phyloP scores from a whole-genome alignment of 2,329 filamentous ascomycete species.

The Monosporascus sp. region DNA sequence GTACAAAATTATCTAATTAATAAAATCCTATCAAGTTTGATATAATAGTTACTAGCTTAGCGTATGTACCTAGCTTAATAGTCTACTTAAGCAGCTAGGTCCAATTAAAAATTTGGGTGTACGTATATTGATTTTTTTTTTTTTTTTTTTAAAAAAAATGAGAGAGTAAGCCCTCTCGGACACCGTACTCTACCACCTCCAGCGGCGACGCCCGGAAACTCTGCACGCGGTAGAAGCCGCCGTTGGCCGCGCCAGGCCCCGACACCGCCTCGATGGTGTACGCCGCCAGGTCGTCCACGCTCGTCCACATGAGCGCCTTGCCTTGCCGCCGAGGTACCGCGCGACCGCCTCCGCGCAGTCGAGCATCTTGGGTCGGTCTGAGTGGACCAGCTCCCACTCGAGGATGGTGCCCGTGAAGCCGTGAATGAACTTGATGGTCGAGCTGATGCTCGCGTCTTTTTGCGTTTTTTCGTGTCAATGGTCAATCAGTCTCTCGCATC shows the following conservation, averaged over 20 bases:
- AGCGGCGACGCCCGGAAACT: neutral
- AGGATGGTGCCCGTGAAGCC: slow-evolving; percentile 19
- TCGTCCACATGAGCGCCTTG: neutral
- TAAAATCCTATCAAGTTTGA: too few relatives aligned
- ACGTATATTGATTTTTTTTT: too few relatives aligned
- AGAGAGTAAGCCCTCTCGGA: too few relatives aligned
- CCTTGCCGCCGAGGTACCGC: neutral
- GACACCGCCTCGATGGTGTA: slow-evolving; percentile 6
- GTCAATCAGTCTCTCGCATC: too few relatives aligned
- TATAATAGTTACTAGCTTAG: too few relatives aligned
- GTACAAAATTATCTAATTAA: too few relatives aligned
- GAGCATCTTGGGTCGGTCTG: neutral
- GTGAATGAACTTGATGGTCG: slow-evolving; percentile 21
- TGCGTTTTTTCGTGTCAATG: too few relatives aligned
- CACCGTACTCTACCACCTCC: neutral
- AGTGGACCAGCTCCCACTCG: neutral
- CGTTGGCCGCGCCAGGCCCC: slow-evolving; percentile 1
- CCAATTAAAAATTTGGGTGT: too few relatives aligned
- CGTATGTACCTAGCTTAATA: too few relatives aligned
- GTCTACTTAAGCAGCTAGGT: too few relatives aligned
- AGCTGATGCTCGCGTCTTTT: slow-evolving; percentile 15
- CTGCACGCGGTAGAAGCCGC: slow-evolving; percentile 1
- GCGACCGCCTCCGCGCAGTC: neutral
- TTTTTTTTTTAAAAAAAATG: too few relatives aligned
- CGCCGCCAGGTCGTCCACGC: slow-evolving; percentile 3